These are phyloP conservation scores for Azolla pinnata DNA, from an alignment of 75 land plant species.

Conservation along the genomic window DNA sequence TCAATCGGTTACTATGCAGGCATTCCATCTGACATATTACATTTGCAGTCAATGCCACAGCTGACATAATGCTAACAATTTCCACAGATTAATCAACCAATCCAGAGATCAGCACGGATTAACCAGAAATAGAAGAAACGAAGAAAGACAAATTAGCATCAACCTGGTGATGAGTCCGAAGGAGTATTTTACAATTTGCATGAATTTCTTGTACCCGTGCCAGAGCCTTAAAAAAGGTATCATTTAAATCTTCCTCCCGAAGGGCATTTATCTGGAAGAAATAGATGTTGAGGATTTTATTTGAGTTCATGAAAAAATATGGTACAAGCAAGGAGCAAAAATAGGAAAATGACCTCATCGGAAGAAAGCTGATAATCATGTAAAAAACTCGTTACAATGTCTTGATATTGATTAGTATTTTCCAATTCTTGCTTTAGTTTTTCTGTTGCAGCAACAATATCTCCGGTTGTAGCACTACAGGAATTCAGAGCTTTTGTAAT, in stretches of 20 bases:
- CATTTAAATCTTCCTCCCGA: constrained; percentile 82
- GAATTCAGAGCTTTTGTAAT: constrained; percentile 74
- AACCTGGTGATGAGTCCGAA: constrained; percentile 96
- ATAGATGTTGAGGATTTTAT: not conserved
- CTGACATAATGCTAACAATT: no score
- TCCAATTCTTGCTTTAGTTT: constrained; percentile 87
- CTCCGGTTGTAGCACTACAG: constrained; percentile 75
- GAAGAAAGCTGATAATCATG: constrained; percentile 89
- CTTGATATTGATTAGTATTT: constrained; percentile 71
- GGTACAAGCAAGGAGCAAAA: not conserved
- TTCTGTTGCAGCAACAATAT: constrained; percentile 81
- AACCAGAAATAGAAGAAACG: constrained; percentile 7
- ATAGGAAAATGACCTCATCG: constrained; percentile 58
- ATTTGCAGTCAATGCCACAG: no score
- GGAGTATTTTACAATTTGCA: constrained; percentile 84
- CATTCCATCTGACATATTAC: no score
- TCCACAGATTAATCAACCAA: no score
- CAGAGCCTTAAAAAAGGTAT: constrained; percentile 88
- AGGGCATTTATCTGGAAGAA: constrained; percentile 58
- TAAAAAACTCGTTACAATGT: constrained; percentile 79
- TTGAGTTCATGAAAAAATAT: not conserved
- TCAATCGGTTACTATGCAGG: no score
- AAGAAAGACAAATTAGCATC: no score
- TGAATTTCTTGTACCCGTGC: constrained; percentile 96
- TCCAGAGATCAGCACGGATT: no score